Conservation (phyloP, 2,329 filamentous ascomycete species). For the Ophidiomyces ophidiicola region DNA sequence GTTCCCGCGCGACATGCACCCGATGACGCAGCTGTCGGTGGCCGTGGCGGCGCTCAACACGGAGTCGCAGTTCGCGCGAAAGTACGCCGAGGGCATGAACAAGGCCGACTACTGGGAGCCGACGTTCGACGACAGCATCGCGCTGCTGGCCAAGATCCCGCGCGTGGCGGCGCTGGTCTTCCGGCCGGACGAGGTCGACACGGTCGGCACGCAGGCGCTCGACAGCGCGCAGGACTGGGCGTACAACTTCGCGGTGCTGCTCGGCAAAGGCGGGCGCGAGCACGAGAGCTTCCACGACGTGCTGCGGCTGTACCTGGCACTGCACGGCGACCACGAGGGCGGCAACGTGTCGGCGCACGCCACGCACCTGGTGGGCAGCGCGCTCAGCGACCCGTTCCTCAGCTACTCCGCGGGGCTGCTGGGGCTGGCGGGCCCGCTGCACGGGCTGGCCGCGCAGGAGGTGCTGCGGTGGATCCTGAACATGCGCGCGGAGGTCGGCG, state of each 20-base stretch:
- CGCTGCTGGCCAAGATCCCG: slow-evolving; percentile 86
- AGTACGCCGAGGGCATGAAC: slow-evolving; percentile 78
- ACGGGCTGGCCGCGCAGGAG: slow-evolving; percentile 90
- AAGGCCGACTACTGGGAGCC: slow-evolving; percentile 99
- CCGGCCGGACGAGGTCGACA: slow-evolving; percentile 68
- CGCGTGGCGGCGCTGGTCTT: slow-evolving; percentile 97
- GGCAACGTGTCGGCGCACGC: slow-evolving; percentile 94
- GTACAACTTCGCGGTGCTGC: slow-evolving; percentile 94
- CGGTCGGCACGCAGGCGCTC: slow-evolving; percentile 58
- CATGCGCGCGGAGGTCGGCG: slow-evolving; percentile 82
- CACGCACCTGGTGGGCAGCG: slow-evolving; percentile 88
- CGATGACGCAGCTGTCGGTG: slow-evolving; percentile 96
- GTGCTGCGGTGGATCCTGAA: slow-evolving; percentile 92
- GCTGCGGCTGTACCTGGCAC: slow-evolving; percentile 81
- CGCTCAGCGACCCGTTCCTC: slow-evolving; percentile 86
- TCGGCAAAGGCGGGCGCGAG: slow-evolving; percentile 72
- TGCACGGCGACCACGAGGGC: slow-evolving; percentile 96
- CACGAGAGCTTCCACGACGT: slow-evolving; percentile 93
- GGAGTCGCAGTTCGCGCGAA: slow-evolving; percentile 83
- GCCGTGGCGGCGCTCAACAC: slow-evolving; percentile 93
- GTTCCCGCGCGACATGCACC: slow-evolving; percentile 82
- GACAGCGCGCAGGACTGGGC: slow-evolving; percentile 89
- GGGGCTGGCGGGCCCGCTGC: slow-evolving; percentile 84
- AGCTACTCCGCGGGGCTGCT: slow-evolving; percentile 93
- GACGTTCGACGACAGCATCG: slow-evolving; percentile 90